These are phyloP conservation scores for Gleditsia sinensis DNA, from an alignment of 306 rosid species.

Conservation along the genomic window DNA sequence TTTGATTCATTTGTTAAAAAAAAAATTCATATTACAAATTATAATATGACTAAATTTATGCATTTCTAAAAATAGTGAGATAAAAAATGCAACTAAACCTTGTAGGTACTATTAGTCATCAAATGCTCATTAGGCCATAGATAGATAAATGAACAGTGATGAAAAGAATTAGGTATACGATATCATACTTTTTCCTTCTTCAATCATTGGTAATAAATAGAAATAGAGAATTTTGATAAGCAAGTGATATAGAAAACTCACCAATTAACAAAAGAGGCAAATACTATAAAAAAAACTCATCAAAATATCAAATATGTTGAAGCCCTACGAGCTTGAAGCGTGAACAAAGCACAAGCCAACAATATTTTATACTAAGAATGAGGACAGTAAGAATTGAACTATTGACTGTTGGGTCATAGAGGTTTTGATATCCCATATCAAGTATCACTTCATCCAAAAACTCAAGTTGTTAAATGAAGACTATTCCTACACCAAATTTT, in stretches of 20 bases:
- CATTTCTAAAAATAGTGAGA: too few species aligned
- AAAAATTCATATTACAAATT: too few species aligned
- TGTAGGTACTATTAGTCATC: slow-evolving; percentile 2
- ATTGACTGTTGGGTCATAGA: background rate
- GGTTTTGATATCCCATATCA: too few species aligned
- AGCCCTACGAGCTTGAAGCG: background rate
- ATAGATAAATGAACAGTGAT: background rate
- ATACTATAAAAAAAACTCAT: background rate
- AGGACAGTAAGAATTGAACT: background rate
- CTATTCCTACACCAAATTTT: too few species aligned
- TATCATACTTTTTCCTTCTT: background rate
- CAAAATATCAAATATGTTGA: too few species aligned
- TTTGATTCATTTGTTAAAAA: too few species aligned
- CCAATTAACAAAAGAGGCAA: background rate
- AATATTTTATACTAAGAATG: too few species aligned
- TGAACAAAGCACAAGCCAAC: background rate
- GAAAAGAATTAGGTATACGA: too few species aligned
- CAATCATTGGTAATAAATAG: background rate
- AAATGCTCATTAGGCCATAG: background rate
- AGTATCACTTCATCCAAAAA: background rate
- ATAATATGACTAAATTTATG: too few species aligned
- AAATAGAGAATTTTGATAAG: background rate
- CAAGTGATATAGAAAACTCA: slow-evolving; percentile 10
- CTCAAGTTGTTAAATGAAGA: too few species aligned
- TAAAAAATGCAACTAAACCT: too few species aligned